Percentiles rank a stretch among this genome's conserved stretches.
These are phyloP conservation scores for Hyparrhenia diplandra DNA, from an alignment of 176 grass and related monocot species.

Conservation along the genomic window DNA sequence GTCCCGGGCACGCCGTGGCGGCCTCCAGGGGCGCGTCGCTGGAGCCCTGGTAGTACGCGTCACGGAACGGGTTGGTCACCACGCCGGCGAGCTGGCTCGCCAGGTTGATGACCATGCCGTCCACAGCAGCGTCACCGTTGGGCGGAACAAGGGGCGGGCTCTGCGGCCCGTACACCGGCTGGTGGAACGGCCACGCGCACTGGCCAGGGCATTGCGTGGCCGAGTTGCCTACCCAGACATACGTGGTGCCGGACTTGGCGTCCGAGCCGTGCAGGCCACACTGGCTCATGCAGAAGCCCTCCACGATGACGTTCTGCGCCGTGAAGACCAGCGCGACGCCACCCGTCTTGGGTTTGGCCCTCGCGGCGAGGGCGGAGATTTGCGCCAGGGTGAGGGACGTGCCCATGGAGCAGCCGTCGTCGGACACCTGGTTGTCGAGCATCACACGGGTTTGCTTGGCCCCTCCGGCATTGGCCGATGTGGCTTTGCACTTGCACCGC, in stretches of 20 bases:
- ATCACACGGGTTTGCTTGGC: conserved; percentile 23
- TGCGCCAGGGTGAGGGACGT: conserved; percentile 55
- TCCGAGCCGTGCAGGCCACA: conserved; percentile 58
- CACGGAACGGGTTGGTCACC: conserved; percentile 63
- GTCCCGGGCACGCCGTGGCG: conserved; percentile 44
- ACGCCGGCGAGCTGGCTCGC: conserved; percentile 58
- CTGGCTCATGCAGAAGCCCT: conserved; percentile 60
- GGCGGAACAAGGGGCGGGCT: conserved; percentile 47
- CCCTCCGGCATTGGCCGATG: background rate
- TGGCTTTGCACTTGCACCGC: background rate
- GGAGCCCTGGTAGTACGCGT: conserved; percentile 71
- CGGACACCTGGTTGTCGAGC: conserved; percentile 41
- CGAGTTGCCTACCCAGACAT: conserved; percentile 63
- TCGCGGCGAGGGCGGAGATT: conserved; percentile 44
- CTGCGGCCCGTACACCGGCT: conserved; percentile 63
- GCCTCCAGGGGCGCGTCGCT: conserved; percentile 56
- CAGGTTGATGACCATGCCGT: conserved; percentile 73
- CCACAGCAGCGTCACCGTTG: conserved; percentile 61
- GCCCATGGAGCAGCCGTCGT: conserved; percentile 44
- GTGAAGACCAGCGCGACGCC: conserved; percentile 58
- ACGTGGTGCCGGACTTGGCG: conserved; percentile 38
- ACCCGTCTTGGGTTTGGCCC: conserved; percentile 1
- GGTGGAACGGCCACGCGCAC: conserved; percentile 88
- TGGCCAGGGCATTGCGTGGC: conserved; percentile 64
- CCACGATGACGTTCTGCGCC: conserved; percentile 55